A percentile compares a stretch with the other conserved stretches of the same genome.
phyloP scores from a whole-genome alignment of 495 filamentous ascomycete genomes.

The Poronia punctata region DNA sequence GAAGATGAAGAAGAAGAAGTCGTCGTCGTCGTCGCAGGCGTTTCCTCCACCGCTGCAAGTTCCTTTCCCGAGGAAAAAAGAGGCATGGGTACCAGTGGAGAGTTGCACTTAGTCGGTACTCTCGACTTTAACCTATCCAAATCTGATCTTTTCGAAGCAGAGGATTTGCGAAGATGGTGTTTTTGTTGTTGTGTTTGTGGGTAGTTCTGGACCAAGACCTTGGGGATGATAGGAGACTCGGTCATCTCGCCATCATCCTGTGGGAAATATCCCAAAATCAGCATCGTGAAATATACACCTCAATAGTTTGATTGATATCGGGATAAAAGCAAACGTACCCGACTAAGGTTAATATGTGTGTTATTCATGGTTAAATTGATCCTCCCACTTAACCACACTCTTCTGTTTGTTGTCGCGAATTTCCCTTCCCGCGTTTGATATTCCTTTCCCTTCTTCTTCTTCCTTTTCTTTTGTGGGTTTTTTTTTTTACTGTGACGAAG shows the following conservation, averaged over 20 bases:
- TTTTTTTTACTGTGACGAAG: too few relatives aligned
- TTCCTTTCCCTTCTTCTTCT: too few relatives aligned
- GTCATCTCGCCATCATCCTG: conserved; percentile 6
- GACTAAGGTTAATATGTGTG: conserved; percentile 4
- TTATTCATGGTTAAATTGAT: conserved; percentile 8
- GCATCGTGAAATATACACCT: too few relatives aligned
- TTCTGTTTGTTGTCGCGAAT: too few relatives aligned
- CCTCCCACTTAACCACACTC: too few relatives aligned
- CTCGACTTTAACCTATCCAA: conserved; percentile 5
- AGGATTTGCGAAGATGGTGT: not conserved
- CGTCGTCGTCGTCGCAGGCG: not conserved
- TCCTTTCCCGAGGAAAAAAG: conserved; percentile 5
- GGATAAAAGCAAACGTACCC: conserved; percentile 4
- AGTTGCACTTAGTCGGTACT: not conserved
- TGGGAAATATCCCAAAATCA: not conserved
- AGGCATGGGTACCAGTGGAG: conserved; percentile 3
- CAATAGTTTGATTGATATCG: too few relatives aligned
- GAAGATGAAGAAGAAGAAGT: not conserved
- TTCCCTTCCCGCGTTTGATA: too few relatives aligned
- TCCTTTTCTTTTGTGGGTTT: too few relatives aligned
- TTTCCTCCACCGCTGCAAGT: not conserved
- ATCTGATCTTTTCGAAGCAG: not conserved
- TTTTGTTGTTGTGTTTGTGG: not conserved
- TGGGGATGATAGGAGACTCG: conserved; percentile 8
- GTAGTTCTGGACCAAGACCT: not conserved